phyloP scores from a whole-genome alignment of 129 eudicot genomes.

The Ambrosia artemisiifolia region DNA sequence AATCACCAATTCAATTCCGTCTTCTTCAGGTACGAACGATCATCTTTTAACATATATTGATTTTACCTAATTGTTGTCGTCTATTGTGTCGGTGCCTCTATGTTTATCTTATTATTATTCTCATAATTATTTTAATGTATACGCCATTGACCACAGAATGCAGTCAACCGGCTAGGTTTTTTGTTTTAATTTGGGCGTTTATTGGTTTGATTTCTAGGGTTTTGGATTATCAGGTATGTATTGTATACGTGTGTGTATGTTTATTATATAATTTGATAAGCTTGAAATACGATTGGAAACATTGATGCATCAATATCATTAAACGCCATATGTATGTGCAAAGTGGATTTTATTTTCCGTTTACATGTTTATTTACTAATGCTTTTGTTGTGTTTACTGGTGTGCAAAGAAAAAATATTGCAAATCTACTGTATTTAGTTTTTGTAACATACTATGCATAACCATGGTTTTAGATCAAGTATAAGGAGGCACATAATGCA shows the following conservation, averaged over 20 bases:
- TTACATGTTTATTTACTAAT: neutral
- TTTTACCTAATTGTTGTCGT: conserved; percentile 6
- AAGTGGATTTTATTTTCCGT: conserved; percentile 1
- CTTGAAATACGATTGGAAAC: neutral
- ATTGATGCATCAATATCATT: neutral
- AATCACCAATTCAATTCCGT: conserved; percentile 20
- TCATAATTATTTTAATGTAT: neutral
- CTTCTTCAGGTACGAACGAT: conserved; percentile 27
- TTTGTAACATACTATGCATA: neutral
- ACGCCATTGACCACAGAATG: conserved; percentile 26
- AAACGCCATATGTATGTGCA: conserved; percentile 8
- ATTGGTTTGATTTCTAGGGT: conserved; percentile 30
- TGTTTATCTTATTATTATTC: conserved; percentile 1
- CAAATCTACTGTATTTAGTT: neutral
- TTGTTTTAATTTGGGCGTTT: conserved; percentile 18
- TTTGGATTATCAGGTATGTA: neutral
- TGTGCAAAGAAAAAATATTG: neutral
- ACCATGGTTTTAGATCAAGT: neutral
- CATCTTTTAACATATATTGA: neutral
- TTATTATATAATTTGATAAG: neutral
- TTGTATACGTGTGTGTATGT: neutral
- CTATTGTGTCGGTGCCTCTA: conserved; percentile 34
- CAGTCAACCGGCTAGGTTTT: conserved; percentile 16
- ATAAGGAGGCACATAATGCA: neutral
- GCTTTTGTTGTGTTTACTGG: neutral